Evolutionary conservation across 1,284 basidiomycete species (phyloP).

Genomic region (Neolentinus lepideus): DNA sequence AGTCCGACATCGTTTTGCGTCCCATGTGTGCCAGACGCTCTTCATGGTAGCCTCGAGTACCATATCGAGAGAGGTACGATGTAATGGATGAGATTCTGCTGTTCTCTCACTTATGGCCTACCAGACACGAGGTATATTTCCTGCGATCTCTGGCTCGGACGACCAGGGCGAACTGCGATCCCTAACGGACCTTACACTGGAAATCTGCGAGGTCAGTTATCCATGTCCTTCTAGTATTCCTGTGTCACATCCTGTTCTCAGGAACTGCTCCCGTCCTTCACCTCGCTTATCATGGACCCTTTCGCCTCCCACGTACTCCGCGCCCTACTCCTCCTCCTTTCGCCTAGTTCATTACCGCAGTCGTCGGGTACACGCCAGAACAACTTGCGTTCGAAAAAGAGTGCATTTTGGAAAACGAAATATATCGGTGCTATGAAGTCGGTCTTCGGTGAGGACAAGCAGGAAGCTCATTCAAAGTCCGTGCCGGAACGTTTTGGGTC

Average conservation of each 20-base stretch:
- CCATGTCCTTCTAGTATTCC: constrained; percentile 5
- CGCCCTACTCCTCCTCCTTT: constrained; percentile 69
- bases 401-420: constrained; percentile 65
- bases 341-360: constrained; percentile 33
- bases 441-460: constrained; percentile 44
- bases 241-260: constrained; percentile 20
- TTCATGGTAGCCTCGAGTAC: constrained; percentile 71
- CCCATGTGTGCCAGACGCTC: constrained; percentile 89
- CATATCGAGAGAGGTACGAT: constrained; percentile 71
- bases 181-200: constrained; percentile 60
- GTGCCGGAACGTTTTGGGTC: constrained; percentile 47
- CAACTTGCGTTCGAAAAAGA: constrained; percentile 75
- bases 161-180: constrained; percentile 67
- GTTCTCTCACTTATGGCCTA: constrained; percentile 1
- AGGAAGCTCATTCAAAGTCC: constrained; percentile 22
- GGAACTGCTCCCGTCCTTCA: constrained; percentile 64
- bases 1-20: constrained; percentile 79
- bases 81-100: constrained; percentile 1
- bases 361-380: constrained; percentile 53
- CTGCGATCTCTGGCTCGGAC: constrained; percentile 38
- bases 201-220: constrained; percentile 55
- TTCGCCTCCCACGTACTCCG: constrained; percentile 88
- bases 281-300: constrained; percentile 67
- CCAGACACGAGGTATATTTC: constrained; percentile 58
- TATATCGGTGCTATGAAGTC: constrained; percentile 66